Base-by-base conservation (phyloP, 2,329 filamentous ascomycete species). In the Huntiella savannae region DNA sequence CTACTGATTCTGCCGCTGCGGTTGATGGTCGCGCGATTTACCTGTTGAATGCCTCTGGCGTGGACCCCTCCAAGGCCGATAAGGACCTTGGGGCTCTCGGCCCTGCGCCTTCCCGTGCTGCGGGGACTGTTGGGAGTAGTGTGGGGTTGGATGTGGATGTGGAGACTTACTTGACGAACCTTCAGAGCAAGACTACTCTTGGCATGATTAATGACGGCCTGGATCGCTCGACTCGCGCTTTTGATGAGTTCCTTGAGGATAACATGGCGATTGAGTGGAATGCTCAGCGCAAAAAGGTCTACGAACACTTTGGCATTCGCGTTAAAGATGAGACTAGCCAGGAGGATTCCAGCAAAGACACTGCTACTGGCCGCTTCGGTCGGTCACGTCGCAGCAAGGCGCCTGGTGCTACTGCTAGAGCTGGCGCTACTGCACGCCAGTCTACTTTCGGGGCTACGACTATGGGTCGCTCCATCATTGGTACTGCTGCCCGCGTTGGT, bases 191-290 rank as follows among this genome's bases (percentile, higher is more conserved):
- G 63, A 92, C 86, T 13, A 91, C 87, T 3, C 69, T 93, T 48
- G 85, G 82, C 57, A 87, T 94, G 75, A 87, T 95, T 55, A 75
- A 82, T 33, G 86, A 95, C 59, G 84, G 85, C n/a, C 68, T 96
- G 51, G 80, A 88, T 56, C 77, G 87, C 56, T 91, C 87, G 3
- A 79, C 88, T 50, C 77, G 78, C 47, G 91, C 96, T 57, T 96
- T 98, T 59, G 87, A 98, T 59, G 73, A 75, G 50, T 96, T 94
- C 59, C 69, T 98, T 47, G 87, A 96, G 59, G 87, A 95, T 55
- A 92, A 93, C 57, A 78, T 96, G 43, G 84, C 86, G 28, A 79
- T 93, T 67, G 86, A 96, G 60, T 96, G 91, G 87, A 87, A 95
- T 55, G 79, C 82, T 12, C 88, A 96, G 64, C 79, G 88, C 52